Conservation (phyloP, 73 alveolate genomes). For the Paramecium caudatum region DNA sequence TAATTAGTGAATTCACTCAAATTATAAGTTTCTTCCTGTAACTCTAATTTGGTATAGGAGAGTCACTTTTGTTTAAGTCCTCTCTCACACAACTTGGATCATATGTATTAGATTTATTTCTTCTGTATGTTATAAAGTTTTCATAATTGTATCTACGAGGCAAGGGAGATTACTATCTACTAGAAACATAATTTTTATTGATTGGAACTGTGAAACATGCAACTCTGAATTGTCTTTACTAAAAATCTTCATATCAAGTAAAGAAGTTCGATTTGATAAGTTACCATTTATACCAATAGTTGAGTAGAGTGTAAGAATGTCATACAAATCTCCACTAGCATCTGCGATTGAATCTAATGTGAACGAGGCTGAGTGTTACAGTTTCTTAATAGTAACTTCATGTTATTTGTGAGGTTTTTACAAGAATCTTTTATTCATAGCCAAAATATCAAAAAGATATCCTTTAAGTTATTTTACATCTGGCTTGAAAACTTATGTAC, state of each 20-base stretch:
- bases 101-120: neutral
- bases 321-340: neutral
- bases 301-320: neutral
- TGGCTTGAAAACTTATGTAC: neutral
- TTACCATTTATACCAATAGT: neutral
- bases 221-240: neutral
- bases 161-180: neutral
- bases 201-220: neutral
- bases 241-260: conserved; percentile 51
- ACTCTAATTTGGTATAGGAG: no score
- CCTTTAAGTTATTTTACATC: neutral
- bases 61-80: no score
- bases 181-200: neutral
- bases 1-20: neutral
- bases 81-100: neutral
- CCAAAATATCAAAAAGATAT: neutral
- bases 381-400: neutral
- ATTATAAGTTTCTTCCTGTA: neutral
- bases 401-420: neutral
- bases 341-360: neutral
- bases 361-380: neutral
- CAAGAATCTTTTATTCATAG: neutral
- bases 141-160: conserved; percentile 41
- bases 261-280: conserved; percentile 25
- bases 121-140: neutral